Evolutionary conservation across 169 alveolate species (phyloP).

Genomic region (Cystoisospora suis): DNA sequence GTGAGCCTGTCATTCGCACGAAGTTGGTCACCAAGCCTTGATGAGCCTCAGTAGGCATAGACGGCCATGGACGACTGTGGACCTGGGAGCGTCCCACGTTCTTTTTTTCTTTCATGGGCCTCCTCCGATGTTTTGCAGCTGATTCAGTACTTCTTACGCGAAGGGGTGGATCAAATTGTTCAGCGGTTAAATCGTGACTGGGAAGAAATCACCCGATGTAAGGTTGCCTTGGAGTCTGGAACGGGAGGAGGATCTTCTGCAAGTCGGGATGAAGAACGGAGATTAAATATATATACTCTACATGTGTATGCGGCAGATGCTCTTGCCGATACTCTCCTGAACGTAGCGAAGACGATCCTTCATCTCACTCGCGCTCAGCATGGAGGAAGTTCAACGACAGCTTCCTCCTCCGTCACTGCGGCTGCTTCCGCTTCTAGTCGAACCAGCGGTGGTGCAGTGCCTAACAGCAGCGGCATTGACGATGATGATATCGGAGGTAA

Average conservation of each 20-base stretch:
- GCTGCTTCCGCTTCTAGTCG: background rate
- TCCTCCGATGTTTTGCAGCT: conserved; percentile 27
- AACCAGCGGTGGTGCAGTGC: too few relatives aligned
- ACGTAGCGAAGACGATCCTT: conserved; percentile 12
- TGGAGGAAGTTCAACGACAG: background rate
- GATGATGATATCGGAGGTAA: conserved; percentile 15
- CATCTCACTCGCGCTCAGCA: conserved; percentile 34
- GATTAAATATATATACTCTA: conserved; percentile 36
- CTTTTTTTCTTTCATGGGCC: background rate
- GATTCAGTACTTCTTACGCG: conserved; percentile 35
- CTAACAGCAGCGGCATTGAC: background rate
- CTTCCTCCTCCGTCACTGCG: background rate
- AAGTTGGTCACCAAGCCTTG: too few relatives aligned
- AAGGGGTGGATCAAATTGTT: conserved; percentile 33
- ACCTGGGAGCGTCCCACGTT: too few relatives aligned
- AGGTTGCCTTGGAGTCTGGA: conserved; percentile 25
- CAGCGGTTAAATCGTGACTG: conserved; percentile 48
- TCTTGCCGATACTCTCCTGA: conserved; percentile 38
- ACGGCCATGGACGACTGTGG: too few relatives aligned
- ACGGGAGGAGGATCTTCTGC: background rate
- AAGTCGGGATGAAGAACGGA: conserved; percentile 51
- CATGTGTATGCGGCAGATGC: conserved; percentile 45
- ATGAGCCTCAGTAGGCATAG: too few relatives aligned
- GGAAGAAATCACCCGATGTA: background rate
- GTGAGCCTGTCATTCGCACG: too few relatives aligned